These are phyloP conservation scores for Alloteropsis semialata DNA, from an alignment of 176 grass and related monocot genomes.

Conservation along the genomic window DNA sequence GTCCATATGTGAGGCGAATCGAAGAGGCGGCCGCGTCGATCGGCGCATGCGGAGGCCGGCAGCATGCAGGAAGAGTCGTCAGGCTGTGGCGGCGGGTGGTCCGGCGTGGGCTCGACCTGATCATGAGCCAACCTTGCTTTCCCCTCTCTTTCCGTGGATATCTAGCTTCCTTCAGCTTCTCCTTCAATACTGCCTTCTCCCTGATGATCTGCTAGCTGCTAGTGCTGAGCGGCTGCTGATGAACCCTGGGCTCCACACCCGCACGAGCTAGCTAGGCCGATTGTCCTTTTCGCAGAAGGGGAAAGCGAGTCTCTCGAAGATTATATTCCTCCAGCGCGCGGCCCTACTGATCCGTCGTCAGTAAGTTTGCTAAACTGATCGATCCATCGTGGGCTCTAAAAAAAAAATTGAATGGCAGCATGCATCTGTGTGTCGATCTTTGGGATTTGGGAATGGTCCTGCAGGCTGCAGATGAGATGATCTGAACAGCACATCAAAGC, in stretches of 20 bases:
- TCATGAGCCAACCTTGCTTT: slow-evolving; percentile 38
- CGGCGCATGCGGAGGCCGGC: neutral
- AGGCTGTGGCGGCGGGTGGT: slow-evolving; percentile 41
- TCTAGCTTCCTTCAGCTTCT: slow-evolving; percentile 28
- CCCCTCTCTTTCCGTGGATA: neutral
- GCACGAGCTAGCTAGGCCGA: slow-evolving; percentile 7
- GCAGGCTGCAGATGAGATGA: too few relatives aligned
- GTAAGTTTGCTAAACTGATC: neutral
- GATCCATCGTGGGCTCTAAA: neutral
- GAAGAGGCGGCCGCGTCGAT: slow-evolving; percentile 11
- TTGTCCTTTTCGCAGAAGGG: slow-evolving; percentile 1
- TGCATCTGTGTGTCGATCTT: neutral
- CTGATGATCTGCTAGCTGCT: neutral
- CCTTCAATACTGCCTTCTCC: neutral
- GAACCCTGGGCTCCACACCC: slow-evolving; percentile 21
- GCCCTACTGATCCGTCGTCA: neutral
- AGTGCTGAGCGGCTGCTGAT: slow-evolving; percentile 6
- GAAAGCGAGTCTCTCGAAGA: neutral
- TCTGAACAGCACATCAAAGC: neutral
- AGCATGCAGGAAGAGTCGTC: slow-evolving; percentile 16
- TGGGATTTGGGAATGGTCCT: slow-evolving; percentile 15
- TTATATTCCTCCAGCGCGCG: too few relatives aligned
- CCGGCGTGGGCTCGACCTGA: slow-evolving; percentile 58
- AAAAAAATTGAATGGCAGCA: neutral
- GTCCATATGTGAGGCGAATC: neutral